These are phyloP conservation scores for Amphichorda felina DNA, from an alignment of 2,329 filamentous ascomycete species.

Conservation along the genomic window DNA sequence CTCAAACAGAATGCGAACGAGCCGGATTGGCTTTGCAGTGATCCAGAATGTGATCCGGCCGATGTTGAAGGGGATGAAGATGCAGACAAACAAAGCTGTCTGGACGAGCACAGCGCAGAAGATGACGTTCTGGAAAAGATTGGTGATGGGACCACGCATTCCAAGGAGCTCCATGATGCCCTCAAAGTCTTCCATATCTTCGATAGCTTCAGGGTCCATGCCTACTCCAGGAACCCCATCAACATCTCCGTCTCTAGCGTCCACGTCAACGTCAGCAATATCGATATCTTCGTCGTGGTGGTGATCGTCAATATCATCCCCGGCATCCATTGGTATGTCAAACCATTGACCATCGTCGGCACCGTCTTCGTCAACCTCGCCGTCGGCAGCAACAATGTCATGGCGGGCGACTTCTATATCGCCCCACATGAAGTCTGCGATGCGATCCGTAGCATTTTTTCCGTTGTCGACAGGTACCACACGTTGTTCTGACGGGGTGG, in stretches of 20 bases:
- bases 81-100: conserved; percentile 70
- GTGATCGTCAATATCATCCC: conserved; percentile 18
- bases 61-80: conserved; percentile 86
- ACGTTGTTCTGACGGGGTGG: too few relatives aligned
- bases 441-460: conserved; percentile 3
- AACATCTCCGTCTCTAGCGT: background rate
- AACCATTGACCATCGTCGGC: conserved; percentile 25
- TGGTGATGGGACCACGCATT: conserved; percentile 85
- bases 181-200: conserved; percentile 88
- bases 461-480: too few relatives aligned
- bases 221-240: conserved; percentile 27
- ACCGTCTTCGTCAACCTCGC: conserved; percentile 27
- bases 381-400: conserved; percentile 18
- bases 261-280: conserved; percentile 29
- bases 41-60: conserved; percentile 76
- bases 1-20: conserved; percentile 60
- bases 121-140: conserved; percentile 78
- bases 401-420: conserved; percentile 37
- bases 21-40: conserved; percentile 66
- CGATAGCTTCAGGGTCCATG: conserved; percentile 63
- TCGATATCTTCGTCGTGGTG: conserved; percentile 48
- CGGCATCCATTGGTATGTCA: conserved; percentile 28
- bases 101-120: conserved; percentile 89
- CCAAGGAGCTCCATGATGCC: conserved; percentile 93
- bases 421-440: conserved; percentile 53